These are phyloP conservation scores for Phialemonium atrogriseum DNA, from an alignment of 2,329 filamentous ascomycete genomes.

Conservation along the genomic window DNA sequence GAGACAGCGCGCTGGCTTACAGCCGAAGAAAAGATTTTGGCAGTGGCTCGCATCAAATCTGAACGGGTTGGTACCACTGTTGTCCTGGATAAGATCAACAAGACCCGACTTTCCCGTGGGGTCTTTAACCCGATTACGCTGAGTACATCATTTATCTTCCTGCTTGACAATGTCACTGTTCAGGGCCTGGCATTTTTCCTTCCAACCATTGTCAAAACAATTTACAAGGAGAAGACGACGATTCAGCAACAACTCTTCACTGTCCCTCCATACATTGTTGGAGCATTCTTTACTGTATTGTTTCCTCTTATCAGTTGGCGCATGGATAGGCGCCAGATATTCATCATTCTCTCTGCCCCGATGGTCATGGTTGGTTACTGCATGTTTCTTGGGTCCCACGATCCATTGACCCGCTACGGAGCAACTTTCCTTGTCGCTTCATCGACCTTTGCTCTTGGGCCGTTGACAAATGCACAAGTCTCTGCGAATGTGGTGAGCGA, in stretches of 20 bases:
- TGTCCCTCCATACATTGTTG: slow-evolving; percentile 59
- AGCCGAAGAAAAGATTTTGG: slow-evolving; percentile 51
- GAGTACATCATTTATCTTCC: slow-evolving; percentile 44
- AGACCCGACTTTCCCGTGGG: slow-evolving; percentile 45
- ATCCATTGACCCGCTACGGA: slow-evolving; percentile 48
- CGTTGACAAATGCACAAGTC: slow-evolving; percentile 55
- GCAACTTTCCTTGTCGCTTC: slow-evolving; percentile 58
- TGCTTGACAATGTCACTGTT: slow-evolving; percentile 60
- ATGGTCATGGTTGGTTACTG: slow-evolving; percentile 58
- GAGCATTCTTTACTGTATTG: slow-evolving; percentile 50
- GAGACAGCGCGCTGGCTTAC: slow-evolving; percentile 54
- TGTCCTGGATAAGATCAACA: slow-evolving; percentile 39
- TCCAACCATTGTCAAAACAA: slow-evolving; percentile 59
- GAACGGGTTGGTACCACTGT: slow-evolving; percentile 47
- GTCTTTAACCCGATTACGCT: slow-evolving; percentile 50
- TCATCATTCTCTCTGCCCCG: slow-evolving; percentile 48
- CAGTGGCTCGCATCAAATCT: slow-evolving; percentile 51
- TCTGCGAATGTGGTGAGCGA: slow-evolving; percentile 61
- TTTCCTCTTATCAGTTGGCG: slow-evolving; percentile 50
- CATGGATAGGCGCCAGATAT: slow-evolving; percentile 46
- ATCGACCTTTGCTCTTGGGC: slow-evolving; percentile 53
- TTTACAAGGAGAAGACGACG: slow-evolving; percentile 49
- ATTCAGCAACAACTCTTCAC: slow-evolving; percentile 58
- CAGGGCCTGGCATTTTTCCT: slow-evolving; percentile 62
- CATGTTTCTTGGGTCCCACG: slow-evolving; percentile 51